Percentiles rank a stretch among this genome's conserved stretches.
phyloP scores from a whole-genome alignment of 495 filamentous ascomycete species.

The Haplographium delicatum region DNA sequence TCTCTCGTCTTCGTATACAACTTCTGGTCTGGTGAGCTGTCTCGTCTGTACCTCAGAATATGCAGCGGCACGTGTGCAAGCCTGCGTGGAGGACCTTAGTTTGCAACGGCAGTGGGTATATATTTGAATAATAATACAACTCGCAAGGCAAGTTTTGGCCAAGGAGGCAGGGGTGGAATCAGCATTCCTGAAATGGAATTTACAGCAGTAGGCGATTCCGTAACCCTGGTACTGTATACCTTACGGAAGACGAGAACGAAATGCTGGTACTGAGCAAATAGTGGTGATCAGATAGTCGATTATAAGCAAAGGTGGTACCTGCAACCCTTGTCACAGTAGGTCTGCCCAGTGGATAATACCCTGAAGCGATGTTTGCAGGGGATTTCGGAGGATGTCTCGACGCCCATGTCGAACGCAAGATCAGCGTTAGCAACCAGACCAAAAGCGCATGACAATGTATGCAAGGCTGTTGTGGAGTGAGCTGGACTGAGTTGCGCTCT shows the following conservation, averaged over 20 bases:
- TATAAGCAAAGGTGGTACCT: constrained; percentile 24
- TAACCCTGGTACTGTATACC: too few relatives aligned
- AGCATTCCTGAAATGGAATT: too few relatives aligned
- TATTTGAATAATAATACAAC: constrained; percentile 3
- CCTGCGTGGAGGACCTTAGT: not conserved
- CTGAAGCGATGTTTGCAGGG: constrained; percentile 14
- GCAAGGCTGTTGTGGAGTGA: constrained; percentile 22
- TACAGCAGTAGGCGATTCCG: too few relatives aligned
- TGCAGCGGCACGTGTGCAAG: constrained; percentile 16
- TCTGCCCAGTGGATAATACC: not conserved
- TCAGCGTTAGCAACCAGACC: constrained; percentile 15
- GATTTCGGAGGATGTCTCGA: constrained; percentile 20
- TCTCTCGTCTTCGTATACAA: not conserved
- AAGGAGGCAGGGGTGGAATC: too few relatives aligned
- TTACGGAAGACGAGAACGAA: too few relatives aligned
- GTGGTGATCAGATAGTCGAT: constrained; percentile 14
- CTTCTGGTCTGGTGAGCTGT: too few relatives aligned
- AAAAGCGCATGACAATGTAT: constrained; percentile 19
- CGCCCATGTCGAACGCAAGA: constrained; percentile 17
- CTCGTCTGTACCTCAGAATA: constrained; percentile 16
- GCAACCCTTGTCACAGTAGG: constrained; percentile 19
- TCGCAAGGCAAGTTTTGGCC: not conserved
- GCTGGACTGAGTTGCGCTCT: too few relatives aligned
- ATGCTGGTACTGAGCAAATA: constrained; percentile 7
- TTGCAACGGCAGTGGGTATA: not conserved